Evolutionary conservation across 352 stramenopile genomes (phyloP).

Genomic region (Phytophthora capsici): DNA sequence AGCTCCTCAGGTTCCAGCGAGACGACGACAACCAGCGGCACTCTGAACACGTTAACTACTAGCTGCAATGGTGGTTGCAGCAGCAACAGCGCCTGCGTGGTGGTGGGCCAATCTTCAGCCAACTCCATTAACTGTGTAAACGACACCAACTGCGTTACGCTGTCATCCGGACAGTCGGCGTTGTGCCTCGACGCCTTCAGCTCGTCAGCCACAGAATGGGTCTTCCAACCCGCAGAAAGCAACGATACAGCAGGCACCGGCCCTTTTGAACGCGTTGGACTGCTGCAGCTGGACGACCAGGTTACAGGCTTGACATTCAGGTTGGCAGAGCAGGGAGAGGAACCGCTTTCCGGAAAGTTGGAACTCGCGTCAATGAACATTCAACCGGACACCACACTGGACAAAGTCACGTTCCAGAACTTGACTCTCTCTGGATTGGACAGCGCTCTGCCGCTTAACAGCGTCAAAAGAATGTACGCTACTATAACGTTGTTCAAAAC

Average conservation of each 20-base stretch:
- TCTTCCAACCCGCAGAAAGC: slow-evolving; percentile 59
- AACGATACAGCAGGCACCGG: slow-evolving; percentile 57
- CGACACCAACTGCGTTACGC: slow-evolving; percentile 69
- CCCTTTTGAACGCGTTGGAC: slow-evolving; percentile 75
- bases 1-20: slow-evolving; percentile 18
- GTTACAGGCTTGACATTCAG: slow-evolving; percentile 64
- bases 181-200: slow-evolving; percentile 71
- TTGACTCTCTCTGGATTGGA: slow-evolving; percentile 55
- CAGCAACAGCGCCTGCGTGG: slow-evolving; percentile 63
- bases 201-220: slow-evolving; percentile 44
- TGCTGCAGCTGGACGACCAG: slow-evolving; percentile 60
- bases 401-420: slow-evolving; percentile 58
- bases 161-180: slow-evolving; percentile 70
- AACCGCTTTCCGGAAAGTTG: slow-evolving; percentile 48
- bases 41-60: slow-evolving; percentile 78
- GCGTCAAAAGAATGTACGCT: slow-evolving; percentile 57
- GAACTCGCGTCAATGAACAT: slow-evolving; percentile 79
- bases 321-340: slow-evolving; percentile 34
- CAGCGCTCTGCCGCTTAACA: slow-evolving; percentile 61
- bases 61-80: slow-evolving; percentile 77
- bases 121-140: slow-evolving; percentile 80
- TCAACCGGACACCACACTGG: slow-evolving; percentile 48
- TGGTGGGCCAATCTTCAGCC: slow-evolving; percentile 63
- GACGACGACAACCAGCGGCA: slow-evolving; percentile 14
- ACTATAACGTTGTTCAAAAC: not conserved